These are phyloP conservation scores for Apiospora malaysiana DNA, from an alignment of 2,329 filamentous ascomycete genomes.

Conservation along the genomic window DNA sequence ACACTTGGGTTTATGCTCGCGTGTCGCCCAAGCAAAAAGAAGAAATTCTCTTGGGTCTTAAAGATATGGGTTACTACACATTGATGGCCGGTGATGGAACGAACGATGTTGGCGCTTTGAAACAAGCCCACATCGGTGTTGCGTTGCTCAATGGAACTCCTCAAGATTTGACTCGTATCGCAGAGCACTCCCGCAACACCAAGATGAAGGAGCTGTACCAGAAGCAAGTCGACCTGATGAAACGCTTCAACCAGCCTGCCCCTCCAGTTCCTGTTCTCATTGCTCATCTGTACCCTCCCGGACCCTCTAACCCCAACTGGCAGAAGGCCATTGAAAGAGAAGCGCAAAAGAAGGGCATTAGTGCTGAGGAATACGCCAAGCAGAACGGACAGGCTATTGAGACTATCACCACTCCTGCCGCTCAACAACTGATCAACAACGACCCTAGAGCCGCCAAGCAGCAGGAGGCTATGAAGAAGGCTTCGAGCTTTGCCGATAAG, in stretches of 20 bases:
- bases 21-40: conserved; percentile 99
- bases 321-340: conserved; percentile 90
- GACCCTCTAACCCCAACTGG: conserved; percentile 91
- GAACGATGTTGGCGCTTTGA: conserved; percentile 96
- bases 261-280: conserved; percentile 94
- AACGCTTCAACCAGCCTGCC: conserved; percentile 88
- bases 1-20: conserved; percentile 97
- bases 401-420: conserved; percentile 70
- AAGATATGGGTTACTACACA: conserved; percentile 96
- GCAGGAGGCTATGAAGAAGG: conserved; percentile 72
- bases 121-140: conserved; percentile 97
- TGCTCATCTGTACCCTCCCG: conserved; percentile 92
- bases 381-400: conserved; percentile 60
- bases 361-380: conserved; percentile 62
- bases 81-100: conserved; percentile 99
- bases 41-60: conserved; percentile 94
- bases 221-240: conserved; percentile 92
- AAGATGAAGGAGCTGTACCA: conserved; percentile 99
- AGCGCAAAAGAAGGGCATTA: conserved; percentile 76
- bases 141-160: conserved; percentile 93
- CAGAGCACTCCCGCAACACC: conserved; percentile 89
- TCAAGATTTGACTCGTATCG: conserved; percentile 89
- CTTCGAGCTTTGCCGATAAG: conserved; percentile 82
- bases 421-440: conserved; percentile 62
- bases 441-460: conserved; percentile 63